Evolutionary conservation across 495 filamentous ascomycete species (phyloP).

Genomic region (Ascobolus immersus): DNA sequence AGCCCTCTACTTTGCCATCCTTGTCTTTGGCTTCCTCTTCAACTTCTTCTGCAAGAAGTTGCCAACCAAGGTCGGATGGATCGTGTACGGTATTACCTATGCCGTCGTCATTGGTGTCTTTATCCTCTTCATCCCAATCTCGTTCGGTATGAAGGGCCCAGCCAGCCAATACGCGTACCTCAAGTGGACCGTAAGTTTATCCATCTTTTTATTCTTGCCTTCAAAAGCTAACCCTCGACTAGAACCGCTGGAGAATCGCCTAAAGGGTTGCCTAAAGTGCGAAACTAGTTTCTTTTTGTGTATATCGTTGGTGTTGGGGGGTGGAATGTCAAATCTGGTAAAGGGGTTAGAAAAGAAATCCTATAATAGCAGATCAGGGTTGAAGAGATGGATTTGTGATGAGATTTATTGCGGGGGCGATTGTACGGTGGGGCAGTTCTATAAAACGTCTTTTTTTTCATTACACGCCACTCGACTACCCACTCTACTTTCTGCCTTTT

Average conservation of each 20-base stretch:
- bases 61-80: constrained; percentile 30
- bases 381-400: too few species aligned
- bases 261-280: too few species aligned
- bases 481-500: too few species aligned
- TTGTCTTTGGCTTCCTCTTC: constrained; percentile 63
- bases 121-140: constrained; percentile 74
- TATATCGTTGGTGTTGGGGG: too few species aligned
- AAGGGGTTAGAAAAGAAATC: too few species aligned
- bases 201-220: neutral
- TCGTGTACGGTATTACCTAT: constrained; percentile 47
- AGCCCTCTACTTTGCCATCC: constrained; percentile 91
- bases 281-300: too few species aligned
- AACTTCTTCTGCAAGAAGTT: constrained; percentile 54
- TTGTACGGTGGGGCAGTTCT: too few species aligned
- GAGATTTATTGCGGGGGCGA: too few species aligned
- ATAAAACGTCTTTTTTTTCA: too few species aligned
- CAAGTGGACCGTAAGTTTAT: constrained; percentile 56
- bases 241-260: constrained; percentile 28
- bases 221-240: constrained; percentile 32
- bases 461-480: too few species aligned
- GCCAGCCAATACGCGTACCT: constrained; percentile 69
- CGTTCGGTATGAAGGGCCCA: constrained; percentile 77
- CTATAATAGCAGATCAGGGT: too few species aligned
- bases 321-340: too few species aligned
- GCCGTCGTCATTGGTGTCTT: constrained; percentile 49